A percentile compares a stretch with the other conserved stretches of the same genome.
These are phyloP conservation scores for Akanthomyces lecanii DNA, from an alignment of 2,329 filamentous ascomycete genomes.

Conservation along the genomic window DNA sequence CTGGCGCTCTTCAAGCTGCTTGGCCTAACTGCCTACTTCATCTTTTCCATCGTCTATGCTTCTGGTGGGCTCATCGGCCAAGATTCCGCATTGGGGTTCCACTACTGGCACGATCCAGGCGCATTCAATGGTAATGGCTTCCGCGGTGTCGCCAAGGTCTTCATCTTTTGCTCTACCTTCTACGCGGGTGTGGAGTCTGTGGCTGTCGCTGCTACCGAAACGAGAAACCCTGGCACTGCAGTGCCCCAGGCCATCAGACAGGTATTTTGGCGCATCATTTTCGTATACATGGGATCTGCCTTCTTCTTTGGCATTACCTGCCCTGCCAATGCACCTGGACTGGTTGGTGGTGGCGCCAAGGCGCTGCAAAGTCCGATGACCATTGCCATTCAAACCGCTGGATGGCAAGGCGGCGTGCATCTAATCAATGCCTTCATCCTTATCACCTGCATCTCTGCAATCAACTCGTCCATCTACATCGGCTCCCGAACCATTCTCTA, in stretches of 20 bases:
- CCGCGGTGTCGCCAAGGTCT: slow-evolving; percentile 59
- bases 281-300: slow-evolving; percentile 64
- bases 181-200: slow-evolving; percentile 64
- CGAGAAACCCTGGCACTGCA: slow-evolving; percentile 52
- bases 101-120: slow-evolving; percentile 68
- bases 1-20: slow-evolving; percentile 68
- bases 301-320: slow-evolving; percentile 74
- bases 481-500: slow-evolving; percentile 69
- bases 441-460: slow-evolving; percentile 65
- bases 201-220: slow-evolving; percentile 60
- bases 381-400: slow-evolving; percentile 67
- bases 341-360: slow-evolving; percentile 45
- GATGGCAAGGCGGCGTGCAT: slow-evolving; percentile 68
- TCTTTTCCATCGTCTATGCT: slow-evolving; percentile 70
- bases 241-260: slow-evolving; percentile 57
- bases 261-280: slow-evolving; percentile 58
- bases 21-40: slow-evolving; percentile 65
- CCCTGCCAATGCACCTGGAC: slow-evolving; percentile 60
- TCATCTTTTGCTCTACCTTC: slow-evolving; percentile 66
- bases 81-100: slow-evolving; percentile 58
- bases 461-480: slow-evolving; percentile 75
- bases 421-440: slow-evolving; percentile 76
- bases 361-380: slow-evolving; percentile 71
- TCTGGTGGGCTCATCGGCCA: slow-evolving; percentile 60
- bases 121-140: slow-evolving; percentile 65